Evolutionary conservation across 108 stramenopile species (phyloP).

Genomic region (Discostella stelligeroides): DNA sequence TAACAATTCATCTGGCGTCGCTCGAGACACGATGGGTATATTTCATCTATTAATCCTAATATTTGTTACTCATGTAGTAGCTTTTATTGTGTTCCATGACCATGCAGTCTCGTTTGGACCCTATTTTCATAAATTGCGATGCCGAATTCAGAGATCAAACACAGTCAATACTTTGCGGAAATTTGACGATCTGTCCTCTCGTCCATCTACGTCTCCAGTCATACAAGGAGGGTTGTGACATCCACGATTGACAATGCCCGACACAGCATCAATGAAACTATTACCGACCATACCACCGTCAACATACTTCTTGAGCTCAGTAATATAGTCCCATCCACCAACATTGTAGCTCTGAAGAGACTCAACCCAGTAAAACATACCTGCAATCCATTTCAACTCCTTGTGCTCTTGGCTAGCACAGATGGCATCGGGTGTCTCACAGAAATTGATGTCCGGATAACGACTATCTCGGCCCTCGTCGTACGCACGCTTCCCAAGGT

Average conservation of each 20-base stretch:
- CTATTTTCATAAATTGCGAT: too few relatives aligned
- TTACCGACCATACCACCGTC: conserved; percentile 14
- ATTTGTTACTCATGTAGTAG: too few relatives aligned
- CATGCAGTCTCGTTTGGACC: too few relatives aligned
- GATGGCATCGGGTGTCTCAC: conserved; percentile 23
- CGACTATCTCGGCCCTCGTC: conserved; percentile 15
- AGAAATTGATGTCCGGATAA: conserved; percentile 39
- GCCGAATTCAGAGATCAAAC: not conserved
- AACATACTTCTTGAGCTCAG: conserved; percentile 18
- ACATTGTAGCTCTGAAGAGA: conserved; percentile 17
- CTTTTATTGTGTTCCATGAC: too few relatives aligned
- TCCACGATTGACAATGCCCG: conserved; percentile 21
- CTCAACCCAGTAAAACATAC: conserved; percentile 39
- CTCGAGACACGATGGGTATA: too few relatives aligned
- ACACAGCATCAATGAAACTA: conserved; percentile 19
- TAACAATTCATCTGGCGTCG: too few relatives aligned
- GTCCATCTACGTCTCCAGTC: conserved; percentile 19
- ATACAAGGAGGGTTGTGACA: conserved; percentile 27
- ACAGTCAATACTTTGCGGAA: conserved; percentile 12
- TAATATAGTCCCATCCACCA: conserved; percentile 20
- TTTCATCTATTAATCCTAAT: too few relatives aligned
- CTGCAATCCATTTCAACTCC: conserved; percentile 45
- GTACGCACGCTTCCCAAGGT: conserved; percentile 25
- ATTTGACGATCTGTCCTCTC: not conserved
- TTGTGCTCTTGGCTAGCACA: conserved; percentile 23